Percentiles rank a stretch among this genome's conserved stretches.
These are phyloP conservation scores for Sporothrix humicola DNA, from an alignment of 2,329 filamentous ascomycete species.

Conservation along the genomic window DNA sequence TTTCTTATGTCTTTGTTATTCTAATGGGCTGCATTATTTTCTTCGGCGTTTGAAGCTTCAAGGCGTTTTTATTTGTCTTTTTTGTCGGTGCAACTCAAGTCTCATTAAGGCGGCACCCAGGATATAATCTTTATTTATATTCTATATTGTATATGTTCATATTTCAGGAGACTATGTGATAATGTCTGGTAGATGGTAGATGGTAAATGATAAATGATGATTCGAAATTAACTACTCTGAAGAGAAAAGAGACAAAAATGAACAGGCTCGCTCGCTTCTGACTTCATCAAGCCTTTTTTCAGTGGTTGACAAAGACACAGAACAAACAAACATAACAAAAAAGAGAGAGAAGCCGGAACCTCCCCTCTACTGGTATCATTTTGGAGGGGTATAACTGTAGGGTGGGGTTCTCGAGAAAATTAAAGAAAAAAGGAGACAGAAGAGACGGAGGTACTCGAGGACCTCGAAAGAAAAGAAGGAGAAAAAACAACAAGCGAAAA, in stretches of 20 bases:
- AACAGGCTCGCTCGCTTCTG: slow-evolving; percentile 31
- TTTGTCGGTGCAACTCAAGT: neutral
- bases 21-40: slow-evolving; percentile 1
- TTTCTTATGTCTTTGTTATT: slow-evolving; percentile 15
- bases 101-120: neutral
- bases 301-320: slow-evolving; percentile 3
- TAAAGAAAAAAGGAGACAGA: neutral
- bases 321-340: slow-evolving; percentile 16
- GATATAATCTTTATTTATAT: neutral
- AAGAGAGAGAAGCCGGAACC: slow-evolving; percentile 27
- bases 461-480: slow-evolving; percentile 7
- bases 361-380: slow-evolving; percentile 33
- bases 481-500: neutral
- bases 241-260: neutral
- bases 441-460: neutral
- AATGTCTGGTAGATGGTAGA: neutral
- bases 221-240: slow-evolving; percentile 27
- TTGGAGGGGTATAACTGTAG: slow-evolving; percentile 31
- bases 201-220: slow-evolving; percentile 17
- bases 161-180: neutral
- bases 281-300: neutral
- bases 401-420: neutral
- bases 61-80: neutral
- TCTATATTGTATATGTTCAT: neutral
- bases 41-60: neutral